phyloP scores from a whole-genome alignment of 176 grass and related monocot species.

The Triticum urartu region DNA sequence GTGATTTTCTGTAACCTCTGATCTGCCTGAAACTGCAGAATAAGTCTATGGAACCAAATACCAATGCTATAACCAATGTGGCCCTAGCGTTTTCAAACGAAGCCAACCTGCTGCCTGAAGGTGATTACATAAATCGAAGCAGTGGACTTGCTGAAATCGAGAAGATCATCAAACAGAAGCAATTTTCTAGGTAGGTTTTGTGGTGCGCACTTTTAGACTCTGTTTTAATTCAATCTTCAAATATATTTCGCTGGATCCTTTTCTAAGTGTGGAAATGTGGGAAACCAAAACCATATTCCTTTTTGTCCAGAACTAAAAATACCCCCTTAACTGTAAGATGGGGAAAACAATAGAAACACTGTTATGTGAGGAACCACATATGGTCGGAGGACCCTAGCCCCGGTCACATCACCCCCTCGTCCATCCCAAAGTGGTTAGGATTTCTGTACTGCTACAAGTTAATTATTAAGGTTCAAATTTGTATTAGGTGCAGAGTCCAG shows the following conservation, averaged over 20 bases:
- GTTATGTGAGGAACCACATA: too few species aligned
- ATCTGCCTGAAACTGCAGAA: conserved; percentile 24
- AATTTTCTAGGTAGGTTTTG: conserved; percentile 57
- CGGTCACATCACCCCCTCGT: too few species aligned
- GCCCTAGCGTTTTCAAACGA: not conserved
- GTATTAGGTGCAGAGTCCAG: too few species aligned
- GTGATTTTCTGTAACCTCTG: conserved; percentile 9
- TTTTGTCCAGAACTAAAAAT: conserved; percentile 2
- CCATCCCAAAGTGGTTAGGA: too few species aligned
- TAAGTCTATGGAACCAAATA: conserved; percentile 26
- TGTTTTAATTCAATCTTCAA: not conserved
- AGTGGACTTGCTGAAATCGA: conserved; percentile 49
- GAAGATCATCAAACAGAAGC: conserved; percentile 48
- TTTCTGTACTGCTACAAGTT: too few species aligned
- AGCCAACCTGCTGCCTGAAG: conserved; percentile 8
- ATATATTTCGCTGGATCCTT: not conserved
- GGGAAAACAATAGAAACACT: not conserved
- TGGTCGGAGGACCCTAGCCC: too few species aligned
- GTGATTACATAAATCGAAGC: conserved; percentile 24
- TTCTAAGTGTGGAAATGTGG: not conserved
- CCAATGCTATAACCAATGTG: conserved; percentile 10
- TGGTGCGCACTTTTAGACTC: conserved; percentile 7
- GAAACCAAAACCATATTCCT: not conserved
- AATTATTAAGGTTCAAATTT: too few species aligned
- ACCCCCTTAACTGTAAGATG: not conserved